Evolutionary conservation across 129 eudicot genomes (phyloP).

Genomic region (Dittrichia graveolens): DNA sequence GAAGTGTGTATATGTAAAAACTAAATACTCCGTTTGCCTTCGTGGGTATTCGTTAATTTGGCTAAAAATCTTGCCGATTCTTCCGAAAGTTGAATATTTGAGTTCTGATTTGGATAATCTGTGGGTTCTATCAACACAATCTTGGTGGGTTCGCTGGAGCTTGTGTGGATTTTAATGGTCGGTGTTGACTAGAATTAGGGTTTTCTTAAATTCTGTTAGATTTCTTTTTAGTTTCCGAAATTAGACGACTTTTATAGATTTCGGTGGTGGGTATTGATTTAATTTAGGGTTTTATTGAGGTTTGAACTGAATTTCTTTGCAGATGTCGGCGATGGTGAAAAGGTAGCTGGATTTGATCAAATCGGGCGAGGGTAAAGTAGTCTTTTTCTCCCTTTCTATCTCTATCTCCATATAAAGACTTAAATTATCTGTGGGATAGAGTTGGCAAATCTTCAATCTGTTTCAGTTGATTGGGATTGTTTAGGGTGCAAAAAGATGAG

Average conservation of each 20-base stretch:
- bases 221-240: constrained; percentile 20
- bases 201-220: constrained; percentile 28
- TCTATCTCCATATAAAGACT: background rate
- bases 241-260: constrained; percentile 21
- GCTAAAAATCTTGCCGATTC: constrained; percentile 14
- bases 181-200: constrained; percentile 32
- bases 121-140: constrained; percentile 29
- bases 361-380: constrained; percentile 34
- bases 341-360: constrained; percentile 37
- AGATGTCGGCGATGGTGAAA: constrained; percentile 27
- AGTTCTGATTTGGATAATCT: constrained; percentile 23
- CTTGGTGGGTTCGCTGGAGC: constrained; percentile 37
- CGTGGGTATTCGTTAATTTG: constrained; percentile 21
- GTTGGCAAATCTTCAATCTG: constrained; percentile 17
- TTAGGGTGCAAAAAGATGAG: constrained; percentile 49
- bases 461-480: constrained; percentile 16
- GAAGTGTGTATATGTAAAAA: constrained; percentile 4
- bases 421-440: constrained; percentile 17
- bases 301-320: constrained; percentile 22
- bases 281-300: constrained; percentile 39
- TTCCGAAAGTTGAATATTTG: constrained; percentile 12
- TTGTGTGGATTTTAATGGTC: constrained; percentile 22
- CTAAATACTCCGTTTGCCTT: constrained; percentile 22
- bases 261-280: constrained; percentile 26
- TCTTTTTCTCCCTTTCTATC: constrained; percentile 6